A percentile compares a stretch with the other conserved stretches of the same genome.
Conservation (phyloP, 179 eudicot species). For the Spergularia azorica region DNA sequence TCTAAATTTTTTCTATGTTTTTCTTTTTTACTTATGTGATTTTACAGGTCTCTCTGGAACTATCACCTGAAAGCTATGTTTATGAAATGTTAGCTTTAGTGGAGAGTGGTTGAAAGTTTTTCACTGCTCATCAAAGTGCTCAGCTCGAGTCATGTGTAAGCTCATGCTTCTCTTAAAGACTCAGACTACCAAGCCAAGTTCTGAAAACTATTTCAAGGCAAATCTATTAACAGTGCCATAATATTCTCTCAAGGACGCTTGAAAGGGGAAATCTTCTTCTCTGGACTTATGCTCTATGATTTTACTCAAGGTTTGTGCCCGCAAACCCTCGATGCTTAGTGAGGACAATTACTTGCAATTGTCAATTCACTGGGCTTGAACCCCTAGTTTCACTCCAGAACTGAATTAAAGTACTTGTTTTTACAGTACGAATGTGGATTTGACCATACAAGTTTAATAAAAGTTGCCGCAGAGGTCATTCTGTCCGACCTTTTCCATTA, state of each 20-base stretch:
- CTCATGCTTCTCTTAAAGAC: constrained; percentile 25
- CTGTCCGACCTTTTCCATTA: too few species aligned
- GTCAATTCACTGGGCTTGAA: constrained; percentile 35
- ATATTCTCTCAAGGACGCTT: constrained; percentile 32
- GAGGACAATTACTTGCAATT: constrained; percentile 35
- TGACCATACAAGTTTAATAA: constrained; percentile 47
- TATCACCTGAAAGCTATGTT: constrained; percentile 9
- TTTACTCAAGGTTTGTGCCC: constrained; percentile 40
- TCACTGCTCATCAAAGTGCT: neutral
- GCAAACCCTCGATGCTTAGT: constrained; percentile 25
- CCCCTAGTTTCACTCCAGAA: constrained; percentile 37
- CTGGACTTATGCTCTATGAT: constrained; percentile 46
- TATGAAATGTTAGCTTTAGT: constrained; percentile 13
- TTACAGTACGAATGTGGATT: constrained; percentile 22
- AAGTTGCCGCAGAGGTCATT: constrained; percentile 34
- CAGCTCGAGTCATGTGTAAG: constrained; percentile 18
- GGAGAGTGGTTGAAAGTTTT: neutral
- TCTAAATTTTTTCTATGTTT: neutral
- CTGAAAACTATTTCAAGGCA: constrained; percentile 36
- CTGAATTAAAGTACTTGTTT: constrained; percentile 18
- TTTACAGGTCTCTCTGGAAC: constrained; percentile 17
- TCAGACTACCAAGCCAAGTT: constrained; percentile 37
- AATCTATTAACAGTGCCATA: constrained; percentile 29
- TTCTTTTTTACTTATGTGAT: neutral
- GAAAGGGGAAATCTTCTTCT: constrained; percentile 37